phyloP scores from a whole-genome alignment of 768 basidiomycete genomes.

The Bullera alba region DNA sequence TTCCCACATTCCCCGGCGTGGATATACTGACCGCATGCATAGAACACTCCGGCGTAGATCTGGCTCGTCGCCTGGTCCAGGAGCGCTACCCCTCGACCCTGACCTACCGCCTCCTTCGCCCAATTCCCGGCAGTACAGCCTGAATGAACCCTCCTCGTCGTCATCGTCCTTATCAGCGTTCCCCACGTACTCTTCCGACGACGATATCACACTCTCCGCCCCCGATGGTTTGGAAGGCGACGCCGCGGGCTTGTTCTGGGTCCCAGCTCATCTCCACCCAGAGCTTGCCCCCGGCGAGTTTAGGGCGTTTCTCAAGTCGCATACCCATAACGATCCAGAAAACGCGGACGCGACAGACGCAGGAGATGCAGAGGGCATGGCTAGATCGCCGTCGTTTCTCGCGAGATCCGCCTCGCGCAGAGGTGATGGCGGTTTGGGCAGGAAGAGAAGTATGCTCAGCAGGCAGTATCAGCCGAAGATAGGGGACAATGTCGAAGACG shows the following conservation, averaged over 20 bases:
- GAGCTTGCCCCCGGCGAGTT: constrained; percentile 97
- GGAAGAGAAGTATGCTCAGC: constrained; percentile 89
- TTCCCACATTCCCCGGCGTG: background rate
- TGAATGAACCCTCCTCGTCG: background rate
- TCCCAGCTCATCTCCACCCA: constrained; percentile 90
- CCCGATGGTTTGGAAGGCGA: constrained; percentile 53
- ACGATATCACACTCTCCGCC: constrained; percentile 33
- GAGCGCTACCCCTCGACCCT: constrained; percentile 77
- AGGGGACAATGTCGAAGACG: constrained; percentile 66
- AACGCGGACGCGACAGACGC: constrained; percentile 15
- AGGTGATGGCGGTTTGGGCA: constrained; percentile 53
- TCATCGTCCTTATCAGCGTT: background rate
- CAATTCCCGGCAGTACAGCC: too few species aligned
- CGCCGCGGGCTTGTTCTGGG: constrained; percentile 93
- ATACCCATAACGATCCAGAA: constrained; percentile 54
- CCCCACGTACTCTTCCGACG: constrained; percentile 11
- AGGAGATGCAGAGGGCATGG: constrained; percentile 19
- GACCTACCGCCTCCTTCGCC: constrained; percentile 75
- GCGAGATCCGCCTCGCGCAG: constrained; percentile 44
- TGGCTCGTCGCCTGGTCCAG: constrained; percentile 63
- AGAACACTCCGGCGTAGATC: constrained; percentile 65
- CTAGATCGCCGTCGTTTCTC: constrained; percentile 24
- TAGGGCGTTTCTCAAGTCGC: constrained; percentile 87
- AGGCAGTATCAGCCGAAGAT: constrained; percentile 80
- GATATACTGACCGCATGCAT: background rate